These are phyloP conservation scores for Colletotrichum cereale DNA, from an alignment of 2,329 filamentous ascomycete genomes.

Conservation along the genomic window DNA sequence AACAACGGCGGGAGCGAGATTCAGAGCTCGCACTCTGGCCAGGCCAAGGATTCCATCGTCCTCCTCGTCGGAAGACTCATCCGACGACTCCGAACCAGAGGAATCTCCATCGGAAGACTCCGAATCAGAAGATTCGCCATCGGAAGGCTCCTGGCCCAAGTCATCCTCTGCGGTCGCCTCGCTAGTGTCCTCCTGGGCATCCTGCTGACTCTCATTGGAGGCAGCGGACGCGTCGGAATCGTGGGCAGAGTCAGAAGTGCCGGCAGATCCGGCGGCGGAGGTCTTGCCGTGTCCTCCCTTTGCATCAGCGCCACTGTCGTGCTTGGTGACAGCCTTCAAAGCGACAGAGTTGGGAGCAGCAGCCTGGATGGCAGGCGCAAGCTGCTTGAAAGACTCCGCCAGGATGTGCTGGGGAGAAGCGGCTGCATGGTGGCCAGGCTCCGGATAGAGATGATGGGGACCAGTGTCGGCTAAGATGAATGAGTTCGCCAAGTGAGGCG, in stretches of 20 bases:
- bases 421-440: too few relatives aligned
- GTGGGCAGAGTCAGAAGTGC: too few relatives aligned
- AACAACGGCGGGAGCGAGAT: not conserved
- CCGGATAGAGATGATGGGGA: not conserved
- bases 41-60: not conserved
- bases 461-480: not conserved
- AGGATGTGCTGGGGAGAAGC: not conserved
- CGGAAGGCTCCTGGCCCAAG: not conserved
- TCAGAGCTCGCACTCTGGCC: not conserved
- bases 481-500: not conserved
- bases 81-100: not conserved
- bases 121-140: not conserved
- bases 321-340: not conserved
- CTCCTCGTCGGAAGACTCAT: not conserved
- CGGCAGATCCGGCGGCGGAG: too few relatives aligned
- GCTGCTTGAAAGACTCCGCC: not conserved
- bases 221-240: not conserved
- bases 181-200: not conserved
- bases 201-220: not conserved
- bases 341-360: not conserved
- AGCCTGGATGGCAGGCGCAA: too few relatives aligned
- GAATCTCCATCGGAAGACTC: not conserved
- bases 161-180: not conserved
- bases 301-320: too few relatives aligned
- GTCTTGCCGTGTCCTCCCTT: not conserved